Percentiles rank a stretch among this genome's conserved stretches.
Conservation (phyloP, 176 grass and related monocot genomes). For the Bothriochloa decipiens region DNA sequence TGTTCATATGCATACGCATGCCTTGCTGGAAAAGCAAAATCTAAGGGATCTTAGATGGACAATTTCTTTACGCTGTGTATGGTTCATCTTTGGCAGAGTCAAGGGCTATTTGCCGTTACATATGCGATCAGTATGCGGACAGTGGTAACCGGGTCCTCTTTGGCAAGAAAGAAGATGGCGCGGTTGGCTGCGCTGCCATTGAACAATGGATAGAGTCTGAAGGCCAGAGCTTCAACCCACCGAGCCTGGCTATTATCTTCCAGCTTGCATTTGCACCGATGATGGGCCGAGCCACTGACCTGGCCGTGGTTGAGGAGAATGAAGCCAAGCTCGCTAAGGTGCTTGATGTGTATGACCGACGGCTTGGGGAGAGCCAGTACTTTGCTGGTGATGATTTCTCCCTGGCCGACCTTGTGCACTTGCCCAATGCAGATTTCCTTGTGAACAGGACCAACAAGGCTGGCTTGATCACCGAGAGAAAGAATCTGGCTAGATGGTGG, state of each 20-base stretch:
- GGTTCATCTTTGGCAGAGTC: conserved; percentile 65
- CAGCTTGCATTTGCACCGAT: conserved; percentile 73
- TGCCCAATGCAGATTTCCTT: conserved; percentile 76
- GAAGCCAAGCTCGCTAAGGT: conserved; percentile 79
- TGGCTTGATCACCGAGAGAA: conserved; percentile 57
- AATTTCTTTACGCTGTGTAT: conserved; percentile 27
- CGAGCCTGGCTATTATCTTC: conserved; percentile 72
- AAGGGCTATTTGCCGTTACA: conserved; percentile 85
- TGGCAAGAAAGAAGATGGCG: conserved; percentile 65
- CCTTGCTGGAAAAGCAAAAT: not conserved
- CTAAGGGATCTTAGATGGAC: not conserved
- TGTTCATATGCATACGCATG: not conserved
- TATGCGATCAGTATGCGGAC: conserved; percentile 73
- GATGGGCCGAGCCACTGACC: conserved; percentile 65
- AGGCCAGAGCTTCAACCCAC: conserved; percentile 78
- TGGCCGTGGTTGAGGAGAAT: conserved; percentile 62
- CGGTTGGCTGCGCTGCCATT: conserved; percentile 56
- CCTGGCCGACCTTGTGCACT: conserved; percentile 75
- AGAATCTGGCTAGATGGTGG: conserved; percentile 90
- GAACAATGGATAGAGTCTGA: conserved; percentile 93
- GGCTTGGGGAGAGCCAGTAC: conserved; percentile 70
- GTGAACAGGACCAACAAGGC: conserved; percentile 51
- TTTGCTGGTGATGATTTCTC: conserved; percentile 81
- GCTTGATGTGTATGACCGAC: conserved; percentile 75
- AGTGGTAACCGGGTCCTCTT: conserved; percentile 60